Evolutionary conservation across 306 rosid species (phyloP).

Genomic region (Cucumis melo): DNA sequence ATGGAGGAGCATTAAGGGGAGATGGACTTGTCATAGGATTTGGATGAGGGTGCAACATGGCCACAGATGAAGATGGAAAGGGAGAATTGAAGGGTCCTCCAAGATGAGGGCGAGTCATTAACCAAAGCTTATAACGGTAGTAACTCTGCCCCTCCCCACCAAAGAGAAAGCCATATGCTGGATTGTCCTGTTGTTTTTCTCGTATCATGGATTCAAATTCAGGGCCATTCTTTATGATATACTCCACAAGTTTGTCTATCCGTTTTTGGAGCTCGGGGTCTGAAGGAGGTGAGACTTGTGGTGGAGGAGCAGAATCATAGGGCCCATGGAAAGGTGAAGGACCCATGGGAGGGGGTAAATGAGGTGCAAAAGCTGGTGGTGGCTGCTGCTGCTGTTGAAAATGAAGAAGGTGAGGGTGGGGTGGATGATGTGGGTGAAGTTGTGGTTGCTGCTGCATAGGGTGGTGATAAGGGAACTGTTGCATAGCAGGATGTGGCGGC

Average conservation of each 20-base stretch:
- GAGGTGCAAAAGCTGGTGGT: constrained; percentile 52
- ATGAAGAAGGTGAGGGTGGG: constrained; percentile 46
- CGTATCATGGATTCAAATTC: constrained; percentile 95
- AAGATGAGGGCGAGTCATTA: constrained; percentile 43
- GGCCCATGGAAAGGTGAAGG: constrained; percentile 39
- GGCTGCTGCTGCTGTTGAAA: constrained; percentile 69
- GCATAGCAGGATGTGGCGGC: constrained; percentile 66
- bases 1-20: constrained; percentile 40
- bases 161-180: constrained; percentile 77
- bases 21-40: constrained; percentile 69
- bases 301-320: constrained; percentile 49
- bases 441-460: constrained; percentile 51
- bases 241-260: constrained; percentile 83
- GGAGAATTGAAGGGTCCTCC: constrained; percentile 61
- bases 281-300: constrained; percentile 56
- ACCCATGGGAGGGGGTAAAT: constrained; percentile 43
- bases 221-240: constrained; percentile 80
- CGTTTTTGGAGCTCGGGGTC: constrained; percentile 94
- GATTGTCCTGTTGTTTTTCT: constrained; percentile 87
- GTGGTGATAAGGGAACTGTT: constrained; percentile 65
- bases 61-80: constrained; percentile 44
- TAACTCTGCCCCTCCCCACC: constrained; percentile 91
- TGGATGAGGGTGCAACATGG: constrained; percentile 61
- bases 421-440: constrained; percentile 40
- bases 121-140: constrained; percentile 77